These are phyloP conservation scores for Golubevia pallescens DNA, from an alignment of 1,284 basidiomycete species.

Conservation along the genomic window DNA sequence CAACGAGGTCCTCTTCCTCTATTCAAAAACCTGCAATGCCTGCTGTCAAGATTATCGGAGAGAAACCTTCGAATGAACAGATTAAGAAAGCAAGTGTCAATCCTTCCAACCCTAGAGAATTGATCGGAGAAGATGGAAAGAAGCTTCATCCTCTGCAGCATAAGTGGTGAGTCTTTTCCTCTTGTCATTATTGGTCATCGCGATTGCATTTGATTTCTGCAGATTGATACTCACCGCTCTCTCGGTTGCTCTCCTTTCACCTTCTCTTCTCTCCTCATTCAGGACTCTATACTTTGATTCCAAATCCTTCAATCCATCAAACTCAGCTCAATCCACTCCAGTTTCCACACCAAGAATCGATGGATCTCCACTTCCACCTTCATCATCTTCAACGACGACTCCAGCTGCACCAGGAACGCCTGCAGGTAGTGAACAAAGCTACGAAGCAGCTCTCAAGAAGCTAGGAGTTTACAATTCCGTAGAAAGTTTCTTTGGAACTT, in stretches of 20 bases:
- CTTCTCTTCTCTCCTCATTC: background rate
- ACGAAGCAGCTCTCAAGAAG: slow-evolving; percentile 57
- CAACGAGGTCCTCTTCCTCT: background rate
- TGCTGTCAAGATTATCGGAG: background rate
- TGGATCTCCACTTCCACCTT: slow-evolving; percentile 3
- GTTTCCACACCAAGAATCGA: background rate
- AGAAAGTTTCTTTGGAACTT: slow-evolving; percentile 58
- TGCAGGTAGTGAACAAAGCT: slow-evolving; percentile 17
- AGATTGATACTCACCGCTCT: too few relatives aligned
- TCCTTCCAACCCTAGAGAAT: background rate
- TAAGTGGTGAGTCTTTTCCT: slow-evolving; percentile 31
- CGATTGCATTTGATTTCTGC: background rate
- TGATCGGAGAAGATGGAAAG: background rate
- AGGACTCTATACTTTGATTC: slow-evolving; percentile 53
- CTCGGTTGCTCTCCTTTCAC: too few relatives aligned
- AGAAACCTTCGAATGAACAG: slow-evolving; percentile 1
- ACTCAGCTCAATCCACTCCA: slow-evolving; percentile 7
- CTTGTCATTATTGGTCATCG: background rate
- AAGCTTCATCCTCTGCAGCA: slow-evolving; percentile 47
- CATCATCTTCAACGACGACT: slow-evolving; percentile 2
- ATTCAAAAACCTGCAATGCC: background rate
- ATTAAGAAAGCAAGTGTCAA: background rate
- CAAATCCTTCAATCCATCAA: slow-evolving; percentile 10
- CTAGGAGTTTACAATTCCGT: slow-evolving; percentile 54
- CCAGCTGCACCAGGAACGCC: slow-evolving; percentile 1